Evolutionary conservation across 2,329 filamentous ascomycete species (phyloP), one percentile per base, ranked within the genome.

Genomic region (Pyricularia sp.): DNA sequence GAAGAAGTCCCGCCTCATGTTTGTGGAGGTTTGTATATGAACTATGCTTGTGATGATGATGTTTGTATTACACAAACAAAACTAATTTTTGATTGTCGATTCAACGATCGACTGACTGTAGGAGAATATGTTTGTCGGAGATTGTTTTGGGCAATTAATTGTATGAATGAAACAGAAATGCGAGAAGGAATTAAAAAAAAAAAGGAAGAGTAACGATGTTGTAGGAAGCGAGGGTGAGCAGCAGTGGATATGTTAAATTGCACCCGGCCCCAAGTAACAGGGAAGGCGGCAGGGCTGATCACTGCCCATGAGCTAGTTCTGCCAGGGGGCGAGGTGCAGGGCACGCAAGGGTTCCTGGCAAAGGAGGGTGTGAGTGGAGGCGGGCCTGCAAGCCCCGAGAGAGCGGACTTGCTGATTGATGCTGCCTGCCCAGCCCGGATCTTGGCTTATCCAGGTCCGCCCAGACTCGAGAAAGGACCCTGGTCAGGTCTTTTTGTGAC

Each of bases 1-100:
- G 65, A 73, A 71, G 35, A 72, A 63, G 65, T 73, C 60, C 40
- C 16, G 31, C 30, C 64, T 63, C 66, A 67, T 67, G n/a, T 24
- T 64, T 13, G 62, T n/a, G 3, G 4, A 30, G 62, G 53, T 44
- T 22, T 22, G 61, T 22, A 49, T 19, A 49, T 49, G 19, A 49
- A 49, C 40, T 49, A 49, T 49, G 40, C 16, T 49, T 19, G 19
- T 49, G 33, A 40, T 16, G 33, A 40, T 49, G 40, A n/a, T 49
- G 19, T 30, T n/a, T 26, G 13, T 59, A 19, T 59, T 28, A 26
- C 40, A 31, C 19, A 26, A 33, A 13, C 16, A 26, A 30, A 24
- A 22, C 3, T 28, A n/a, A 13, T 28, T 57, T 24, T 9, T 24
- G 2, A n/a, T 2, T 28, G 22, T 57, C 24, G 6, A 24, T n/a